Conservation (phyloP, 306 rosid species). For the Malus orientalis region DNA sequence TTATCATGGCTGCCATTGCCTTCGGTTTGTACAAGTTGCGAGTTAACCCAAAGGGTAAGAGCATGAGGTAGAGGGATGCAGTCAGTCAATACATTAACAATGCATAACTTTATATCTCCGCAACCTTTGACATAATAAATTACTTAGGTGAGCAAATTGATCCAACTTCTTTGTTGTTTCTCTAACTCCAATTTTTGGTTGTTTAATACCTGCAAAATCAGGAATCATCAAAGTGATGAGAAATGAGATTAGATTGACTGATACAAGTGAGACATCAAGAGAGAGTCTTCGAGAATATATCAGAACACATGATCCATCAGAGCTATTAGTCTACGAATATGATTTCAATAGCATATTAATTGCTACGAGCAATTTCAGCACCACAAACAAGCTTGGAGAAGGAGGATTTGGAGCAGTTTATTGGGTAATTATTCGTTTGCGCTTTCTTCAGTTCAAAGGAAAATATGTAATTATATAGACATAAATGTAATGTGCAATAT, state of each 20-base stretch:
- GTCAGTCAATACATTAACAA: background rate
- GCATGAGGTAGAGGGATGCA: background rate
- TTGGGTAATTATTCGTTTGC: background rate
- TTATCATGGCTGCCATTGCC: background rate
- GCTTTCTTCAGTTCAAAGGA: background rate
- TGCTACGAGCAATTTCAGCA: slow-evolving; percentile 12
- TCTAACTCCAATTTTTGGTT: background rate
- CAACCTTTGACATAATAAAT: no score
- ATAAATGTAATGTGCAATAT: background rate
- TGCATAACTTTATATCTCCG: no score
- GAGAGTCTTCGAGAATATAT: background rate
- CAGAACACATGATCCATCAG: background rate
- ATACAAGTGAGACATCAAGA: no score
- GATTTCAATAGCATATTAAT: background rate
- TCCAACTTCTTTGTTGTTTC: background rate
- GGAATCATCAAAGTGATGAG: background rate
- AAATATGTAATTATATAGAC: background rate
- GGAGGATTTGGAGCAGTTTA: slow-evolving; percentile 27
- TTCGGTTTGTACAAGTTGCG: background rate
- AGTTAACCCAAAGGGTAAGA: slow-evolving; percentile 12
- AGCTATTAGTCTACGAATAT: background rate
- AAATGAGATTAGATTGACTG: background rate
- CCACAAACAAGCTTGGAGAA: slow-evolving; percentile 20
- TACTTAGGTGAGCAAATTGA: no score
- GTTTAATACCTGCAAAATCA: background rate